Evolutionary conservation across 768 basidiomycete species (phyloP), one percentile per base, ranked within the genome.

Genomic region (Lactarius vividus): DNA sequence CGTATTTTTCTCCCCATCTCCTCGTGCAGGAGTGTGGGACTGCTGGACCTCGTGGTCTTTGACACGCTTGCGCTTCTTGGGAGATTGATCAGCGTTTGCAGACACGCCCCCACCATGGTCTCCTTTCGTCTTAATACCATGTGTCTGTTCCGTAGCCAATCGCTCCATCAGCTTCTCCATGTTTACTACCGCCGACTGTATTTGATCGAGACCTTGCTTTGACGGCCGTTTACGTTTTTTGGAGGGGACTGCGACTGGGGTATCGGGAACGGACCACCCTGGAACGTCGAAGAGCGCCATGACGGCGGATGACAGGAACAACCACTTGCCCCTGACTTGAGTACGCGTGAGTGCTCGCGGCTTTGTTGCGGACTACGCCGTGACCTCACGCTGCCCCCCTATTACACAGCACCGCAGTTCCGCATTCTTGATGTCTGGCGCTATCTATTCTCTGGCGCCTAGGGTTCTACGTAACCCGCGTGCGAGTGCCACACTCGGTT

Each of bases 271-370:
- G 35, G 83, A 80, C 89, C 89, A 91, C 20, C 89, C 89, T 4
- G 88, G 85, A 23, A 90, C 84, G 52, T 87, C 78, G 74, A 91
- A 90, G 69, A 84, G 77, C 64, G 81, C 73, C 82, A 83, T 83
- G 46, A 7, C 31, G 20, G 15, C 37, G 28, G 35, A 40, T 40
- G 40, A 18, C 40, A 40, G 15, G 40, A 13, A 52, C 11, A 23
- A 26, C 23, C 13, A 23, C 10, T 11, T 11, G 13, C 13, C 23
- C 46, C 44, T 46, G 11, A 15, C 23, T 13, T 7, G 49, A 52
- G 23, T 26, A 1, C 10, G 23, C 23, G n/a, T 26, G 33, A 8
- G 8, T 33, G 8, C 33, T 33, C 49, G 49, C n/a, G 46, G 46
- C 46, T 23, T 23, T 26, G 9, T 46, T 46, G 35, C 37, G 29